phyloP scores from a whole-genome alignment of 2,329 filamentous ascomycete species.

The Esteya vermicola region DNA sequence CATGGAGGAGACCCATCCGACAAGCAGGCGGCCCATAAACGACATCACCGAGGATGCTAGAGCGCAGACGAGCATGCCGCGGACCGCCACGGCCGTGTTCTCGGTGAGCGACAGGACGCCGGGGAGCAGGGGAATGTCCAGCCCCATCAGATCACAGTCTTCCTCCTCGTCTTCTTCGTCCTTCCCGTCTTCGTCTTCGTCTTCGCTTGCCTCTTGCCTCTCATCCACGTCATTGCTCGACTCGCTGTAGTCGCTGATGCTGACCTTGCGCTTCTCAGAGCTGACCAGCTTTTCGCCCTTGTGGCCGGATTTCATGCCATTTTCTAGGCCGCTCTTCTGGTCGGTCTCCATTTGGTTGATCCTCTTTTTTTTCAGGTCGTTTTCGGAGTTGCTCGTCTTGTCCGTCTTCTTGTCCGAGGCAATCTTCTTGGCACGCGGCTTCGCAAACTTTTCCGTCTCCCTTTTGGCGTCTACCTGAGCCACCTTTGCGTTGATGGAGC shows the following conservation, averaged over 20 bases:
- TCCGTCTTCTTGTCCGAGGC: not conserved
- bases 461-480: not conserved
- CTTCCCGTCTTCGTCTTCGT: not conserved
- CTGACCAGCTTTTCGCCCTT: not conserved
- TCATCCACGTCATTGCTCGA: not conserved
- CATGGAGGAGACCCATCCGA: not conserved
- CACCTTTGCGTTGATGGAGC: too few relatives aligned
- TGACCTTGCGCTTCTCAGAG: not conserved
- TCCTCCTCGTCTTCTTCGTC: not conserved
- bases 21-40: not conserved
- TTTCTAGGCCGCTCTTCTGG: too few relatives aligned
- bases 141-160: not conserved
- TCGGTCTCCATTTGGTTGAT: too few relatives aligned
- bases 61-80: conserved; percentile 1
- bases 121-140: conserved; percentile 1
- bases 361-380: too few relatives aligned
- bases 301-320: too few relatives aligned
- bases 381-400: too few relatives aligned
- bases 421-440: not conserved
- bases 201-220: not conserved
- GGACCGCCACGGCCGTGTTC: not conserved
- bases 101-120: conserved; percentile 5
- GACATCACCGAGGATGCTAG: conserved; percentile 1
- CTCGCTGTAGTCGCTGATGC: not conserved
- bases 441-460: not conserved